Base-by-base conservation (phyloP, 345 rosid genomes). In the Stellera chamaejasme region DNA sequence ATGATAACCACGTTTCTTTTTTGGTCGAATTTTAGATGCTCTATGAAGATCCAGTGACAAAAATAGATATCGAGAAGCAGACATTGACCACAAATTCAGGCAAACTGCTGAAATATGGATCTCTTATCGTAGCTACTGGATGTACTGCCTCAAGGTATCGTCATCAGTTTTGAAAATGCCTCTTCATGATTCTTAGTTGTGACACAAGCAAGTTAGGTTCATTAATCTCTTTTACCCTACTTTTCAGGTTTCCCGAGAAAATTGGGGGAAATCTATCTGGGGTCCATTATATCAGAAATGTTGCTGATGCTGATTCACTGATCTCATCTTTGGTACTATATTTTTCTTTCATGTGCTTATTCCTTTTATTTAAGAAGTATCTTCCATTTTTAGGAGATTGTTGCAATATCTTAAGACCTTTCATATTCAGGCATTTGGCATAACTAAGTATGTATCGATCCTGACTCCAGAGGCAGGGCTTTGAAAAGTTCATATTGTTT, bases 261-360 rank as follows among this genome's bases (percentile, higher is more conserved):
- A 88, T 92, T 27, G 98, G 97, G 51, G 97, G 97, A 62, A 78
- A 75, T 66, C 76, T 88, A 49, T 80, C 93, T 48, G 98, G 97
- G 26, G 97, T 92, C 61, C 98, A 86, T 78, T 88, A 88, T 59
- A 84, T 86, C 60, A 77, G 96, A 58, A 95, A 92, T 66, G 91
- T 93, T 56, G 95, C 83, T 43, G 99, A 93, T 79, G 96, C 97
- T 44, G 82, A 93, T 64, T 81, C 94, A 32, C 66, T 93, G 26
- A 79, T 88, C 69, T 69, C 85, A 25, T 86, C 96, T 54, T 72
- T 87, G 91, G 99, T 93, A 84, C 51, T 67, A 71, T 48, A 36
- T 14, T 46, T 47, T 64, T 41, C 59, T 11, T 61, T 43, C 8
- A 27, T 19, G 46, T 49, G 23, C 2, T 9, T 55, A 43, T 2